These are phyloP conservation scores for Verticillium nonalfalfae DNA, from an alignment of 2,329 filamentous ascomycete species.

Conservation along the genomic window DNA sequence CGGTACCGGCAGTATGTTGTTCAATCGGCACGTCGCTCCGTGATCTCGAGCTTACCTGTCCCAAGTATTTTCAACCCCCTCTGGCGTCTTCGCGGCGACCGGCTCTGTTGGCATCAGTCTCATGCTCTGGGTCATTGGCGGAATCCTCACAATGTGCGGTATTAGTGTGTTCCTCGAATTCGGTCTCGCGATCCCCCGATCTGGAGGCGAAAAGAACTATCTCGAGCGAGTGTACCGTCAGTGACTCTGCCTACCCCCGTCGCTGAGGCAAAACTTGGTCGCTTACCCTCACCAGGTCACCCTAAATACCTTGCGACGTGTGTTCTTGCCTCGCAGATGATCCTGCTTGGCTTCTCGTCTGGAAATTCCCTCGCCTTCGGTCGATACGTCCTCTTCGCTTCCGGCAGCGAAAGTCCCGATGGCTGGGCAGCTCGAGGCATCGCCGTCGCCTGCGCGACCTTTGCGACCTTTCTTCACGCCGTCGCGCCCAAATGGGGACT, in stretches of 20 bases:
- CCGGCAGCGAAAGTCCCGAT: slow-evolving; percentile 38
- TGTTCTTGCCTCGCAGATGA: slow-evolving; percentile 54
- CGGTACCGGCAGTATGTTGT: slow-evolving; percentile 44
- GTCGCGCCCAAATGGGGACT: slow-evolving; percentile 51
- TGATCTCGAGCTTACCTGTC: not conserved
- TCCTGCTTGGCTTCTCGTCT: slow-evolving; percentile 54
- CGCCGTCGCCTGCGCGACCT: slow-evolving; percentile 45
- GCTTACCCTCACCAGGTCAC: slow-evolving; percentile 18
- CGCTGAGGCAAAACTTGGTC: not conserved
- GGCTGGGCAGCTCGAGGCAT: slow-evolving; percentile 54
- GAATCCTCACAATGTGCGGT: slow-evolving; percentile 50
- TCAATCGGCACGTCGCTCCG: not conserved
- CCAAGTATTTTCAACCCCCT: slow-evolving; percentile 48
- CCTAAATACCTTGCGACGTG: slow-evolving; percentile 54
- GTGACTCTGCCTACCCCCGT: not conserved
- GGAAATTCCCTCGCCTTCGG: slow-evolving; percentile 54
- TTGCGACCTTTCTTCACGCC: slow-evolving; percentile 46
- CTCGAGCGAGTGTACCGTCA: slow-evolving; percentile 52
- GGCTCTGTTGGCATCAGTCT: slow-evolving; percentile 42
- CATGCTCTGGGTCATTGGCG: slow-evolving; percentile 24
- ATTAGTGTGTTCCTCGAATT: slow-evolving; percentile 59
- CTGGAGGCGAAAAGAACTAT: slow-evolving; percentile 61
- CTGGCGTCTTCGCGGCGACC: slow-evolving; percentile 43
- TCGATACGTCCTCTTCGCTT: slow-evolving; percentile 49
- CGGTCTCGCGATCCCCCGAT: slow-evolving; percentile 54